Evolutionary conservation across 495 filamentous ascomycete species (phyloP).

Genomic region (Aspergillus affinis): DNA sequence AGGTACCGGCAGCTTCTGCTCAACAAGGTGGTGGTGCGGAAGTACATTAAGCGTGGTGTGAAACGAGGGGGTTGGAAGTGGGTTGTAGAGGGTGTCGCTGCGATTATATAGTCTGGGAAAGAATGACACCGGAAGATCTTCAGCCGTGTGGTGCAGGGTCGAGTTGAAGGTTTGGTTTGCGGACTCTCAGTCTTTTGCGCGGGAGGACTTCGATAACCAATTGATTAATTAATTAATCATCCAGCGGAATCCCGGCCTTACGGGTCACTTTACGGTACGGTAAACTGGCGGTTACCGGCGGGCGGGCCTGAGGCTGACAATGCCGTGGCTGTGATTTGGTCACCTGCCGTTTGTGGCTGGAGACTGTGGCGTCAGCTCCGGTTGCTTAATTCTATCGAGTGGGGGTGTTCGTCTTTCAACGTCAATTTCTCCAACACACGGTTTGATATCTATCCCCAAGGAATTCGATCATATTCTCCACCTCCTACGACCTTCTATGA

Average conservation of each 20-base stretch:
- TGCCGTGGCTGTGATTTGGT: background rate
- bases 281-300: background rate
- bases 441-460: background rate
- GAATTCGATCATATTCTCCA: background rate
- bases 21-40: constrained; percentile 38
- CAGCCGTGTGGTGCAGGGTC: background rate
- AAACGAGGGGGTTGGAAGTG: background rate
- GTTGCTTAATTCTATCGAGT: background rate
- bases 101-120: background rate
- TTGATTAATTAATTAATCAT: constrained; percentile 5
- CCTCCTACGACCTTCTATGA: constrained; percentile 17
- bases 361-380: constrained; percentile 5
- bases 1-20: constrained; percentile 49
- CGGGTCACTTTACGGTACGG: background rate
- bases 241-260: background rate
- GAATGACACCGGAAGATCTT: background rate
- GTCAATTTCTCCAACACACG: background rate
- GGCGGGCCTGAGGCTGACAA: background rate
- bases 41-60: constrained; percentile 41
- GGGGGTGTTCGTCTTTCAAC: background rate
- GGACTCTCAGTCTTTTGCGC: background rate
- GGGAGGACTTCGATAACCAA: constrained; percentile 4
- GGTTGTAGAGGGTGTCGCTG: background rate
- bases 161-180: background rate
- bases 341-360: background rate